These are phyloP conservation scores for Astrocystis sublimbata DNA, from an alignment of 495 filamentous ascomycete species.

Conservation along the genomic window DNA sequence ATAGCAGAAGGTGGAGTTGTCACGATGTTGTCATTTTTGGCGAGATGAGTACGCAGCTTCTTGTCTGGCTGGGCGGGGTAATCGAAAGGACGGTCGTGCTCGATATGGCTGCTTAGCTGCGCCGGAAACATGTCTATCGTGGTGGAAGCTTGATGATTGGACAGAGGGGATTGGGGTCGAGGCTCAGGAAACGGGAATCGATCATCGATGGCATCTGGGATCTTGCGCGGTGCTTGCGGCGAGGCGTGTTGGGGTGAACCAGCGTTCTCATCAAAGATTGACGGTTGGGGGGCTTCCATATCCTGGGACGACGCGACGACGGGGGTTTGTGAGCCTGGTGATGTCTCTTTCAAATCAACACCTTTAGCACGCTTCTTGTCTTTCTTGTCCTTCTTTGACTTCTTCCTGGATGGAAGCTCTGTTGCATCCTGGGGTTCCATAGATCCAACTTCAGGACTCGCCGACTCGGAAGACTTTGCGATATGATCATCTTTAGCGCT, in stretches of 20 bases:
- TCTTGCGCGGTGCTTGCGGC: conserved; percentile 15
- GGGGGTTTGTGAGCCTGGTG: neutral
- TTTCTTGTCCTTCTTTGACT: conserved; percentile 44
- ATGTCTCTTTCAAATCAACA: neutral
- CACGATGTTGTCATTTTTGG: conserved; percentile 23
- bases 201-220: neutral
- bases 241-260: neutral
- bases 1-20: conserved; percentile 14
- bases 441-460: conserved; percentile 34
- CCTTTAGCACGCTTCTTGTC: conserved; percentile 35
- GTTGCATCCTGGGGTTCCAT: conserved; percentile 29
- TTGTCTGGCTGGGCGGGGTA: conserved; percentile 37
- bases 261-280: conserved; percentile 32
- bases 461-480: conserved; percentile 29
- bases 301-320: conserved; percentile 32
- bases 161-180: conserved; percentile 25
- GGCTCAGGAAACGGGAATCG: conserved; percentile 3
- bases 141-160: conserved; percentile 7
- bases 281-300: conserved; percentile 31
- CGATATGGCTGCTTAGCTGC: conserved; percentile 38
- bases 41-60: conserved; percentile 36
- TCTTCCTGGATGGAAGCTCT: conserved; percentile 29
- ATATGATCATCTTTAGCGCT: conserved; percentile 31
- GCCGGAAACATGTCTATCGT: conserved; percentile 33
- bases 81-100: conserved; percentile 43